Percentiles rank a stretch among this genome's conserved stretches.
phyloP scores from a whole-genome alignment of 768 basidiomycete species.

The Royoungia palumana region DNA sequence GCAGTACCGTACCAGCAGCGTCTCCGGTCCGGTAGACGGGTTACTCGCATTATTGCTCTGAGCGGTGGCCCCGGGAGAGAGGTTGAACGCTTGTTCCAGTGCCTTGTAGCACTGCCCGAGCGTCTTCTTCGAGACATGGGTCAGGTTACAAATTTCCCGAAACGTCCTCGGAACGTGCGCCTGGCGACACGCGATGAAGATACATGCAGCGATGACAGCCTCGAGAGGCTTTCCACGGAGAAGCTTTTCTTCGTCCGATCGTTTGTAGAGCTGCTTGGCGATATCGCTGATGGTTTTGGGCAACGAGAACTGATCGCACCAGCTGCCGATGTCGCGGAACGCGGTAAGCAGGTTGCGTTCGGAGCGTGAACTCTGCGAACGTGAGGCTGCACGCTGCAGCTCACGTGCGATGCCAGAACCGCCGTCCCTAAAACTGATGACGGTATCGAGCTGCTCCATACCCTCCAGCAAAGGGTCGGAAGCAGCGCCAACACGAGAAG shows the following conservation, averaged over 20 bases:
- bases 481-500: conserved; percentile 98
- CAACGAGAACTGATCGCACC: conserved; percentile 95
- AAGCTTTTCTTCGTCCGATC: conserved; percentile 93
- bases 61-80: conserved; percentile 76
- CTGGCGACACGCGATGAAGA: conserved; percentile 95
- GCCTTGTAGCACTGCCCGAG: conserved; percentile 93
- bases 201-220: conserved; percentile 94
- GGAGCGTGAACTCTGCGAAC: conserved; percentile 71
- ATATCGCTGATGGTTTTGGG: conserved; percentile 93
- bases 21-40: conserved; percentile 74
- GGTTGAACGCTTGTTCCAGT: conserved; percentile 83
- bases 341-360: conserved; percentile 85
- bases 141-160: conserved; percentile 91
- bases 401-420: conserved; percentile 89
- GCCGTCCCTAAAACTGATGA: conserved; percentile 94
- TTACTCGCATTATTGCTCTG: conserved; percentile 34
- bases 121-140: conserved; percentile 91
- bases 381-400: conserved; percentile 87
- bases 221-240: conserved; percentile 88
- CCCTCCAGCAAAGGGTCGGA: conserved; percentile 92
- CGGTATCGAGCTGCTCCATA: conserved; percentile 90
- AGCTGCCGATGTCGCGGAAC: conserved; percentile 86
- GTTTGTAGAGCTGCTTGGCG: conserved; percentile 96
- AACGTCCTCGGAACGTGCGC: conserved; percentile 95
- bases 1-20: conserved; percentile 88